Conservation (phyloP, 768 basidiomycete species). For the Aureoboletus auriporus region DNA sequence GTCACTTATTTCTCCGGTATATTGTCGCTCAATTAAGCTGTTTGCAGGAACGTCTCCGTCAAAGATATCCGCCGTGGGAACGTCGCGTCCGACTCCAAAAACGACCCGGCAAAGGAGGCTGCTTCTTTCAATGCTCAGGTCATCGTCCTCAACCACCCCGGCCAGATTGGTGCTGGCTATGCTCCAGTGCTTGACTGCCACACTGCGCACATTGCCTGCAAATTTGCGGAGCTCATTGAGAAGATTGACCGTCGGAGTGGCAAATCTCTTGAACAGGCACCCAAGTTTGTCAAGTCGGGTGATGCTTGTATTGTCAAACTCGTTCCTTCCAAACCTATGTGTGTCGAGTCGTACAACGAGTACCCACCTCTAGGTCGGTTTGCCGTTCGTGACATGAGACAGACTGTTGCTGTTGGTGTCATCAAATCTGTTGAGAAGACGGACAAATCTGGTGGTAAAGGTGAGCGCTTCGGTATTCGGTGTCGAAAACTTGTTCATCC, state of each 20-base stretch:
- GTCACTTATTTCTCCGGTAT: constrained; percentile 21
- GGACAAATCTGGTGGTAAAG: constrained; percentile 85
- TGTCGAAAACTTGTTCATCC: constrained; percentile 6
- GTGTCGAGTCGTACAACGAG: constrained; percentile 90
- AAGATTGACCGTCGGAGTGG: constrained; percentile 99
- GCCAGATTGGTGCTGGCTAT: constrained; percentile 99
- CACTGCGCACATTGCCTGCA: constrained; percentile 99
- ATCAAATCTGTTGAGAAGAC: constrained; percentile 98
- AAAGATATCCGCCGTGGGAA: constrained; percentile 99
- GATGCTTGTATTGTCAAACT: constrained; percentile 99
- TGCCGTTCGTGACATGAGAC: constrained; percentile 99
- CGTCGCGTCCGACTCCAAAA: constrained; percentile 99
- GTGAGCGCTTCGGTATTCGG: constrained; percentile 35
- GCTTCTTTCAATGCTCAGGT: constrained; percentile 99
- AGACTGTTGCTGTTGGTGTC: constrained; percentile 98
- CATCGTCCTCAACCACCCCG: constrained; percentile 99
- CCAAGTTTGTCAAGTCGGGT: constrained; percentile 99
- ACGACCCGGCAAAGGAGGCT: constrained; percentile 99
- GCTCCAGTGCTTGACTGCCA: constrained; percentile 99
- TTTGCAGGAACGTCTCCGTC: constrained; percentile 92
- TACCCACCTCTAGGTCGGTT: constrained; percentile 99
- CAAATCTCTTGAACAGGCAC: constrained; percentile 80
- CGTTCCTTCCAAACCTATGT: constrained; percentile 94
- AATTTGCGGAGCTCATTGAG: constrained; percentile 97
- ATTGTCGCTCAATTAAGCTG: constrained; percentile 5